phyloP scores from a whole-genome alignment of 768 basidiomycete genomes.

The Sporobolomyces pararoseus region DNA sequence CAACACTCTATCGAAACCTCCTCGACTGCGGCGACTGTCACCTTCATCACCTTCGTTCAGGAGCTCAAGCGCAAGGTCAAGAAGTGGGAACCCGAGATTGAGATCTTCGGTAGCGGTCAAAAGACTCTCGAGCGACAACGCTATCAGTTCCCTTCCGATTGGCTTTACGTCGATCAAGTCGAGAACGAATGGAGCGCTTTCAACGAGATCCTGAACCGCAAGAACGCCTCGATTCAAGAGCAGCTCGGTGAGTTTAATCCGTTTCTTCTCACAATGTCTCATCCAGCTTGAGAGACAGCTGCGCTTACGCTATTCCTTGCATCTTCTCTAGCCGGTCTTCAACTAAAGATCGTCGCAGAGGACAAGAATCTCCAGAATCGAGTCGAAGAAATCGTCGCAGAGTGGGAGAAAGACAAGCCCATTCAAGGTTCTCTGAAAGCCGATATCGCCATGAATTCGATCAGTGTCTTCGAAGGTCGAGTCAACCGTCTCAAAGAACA shows the following conservation, averaged over 20 bases:
- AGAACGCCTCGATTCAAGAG: constrained; percentile 97
- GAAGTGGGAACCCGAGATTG: constrained; percentile 94
- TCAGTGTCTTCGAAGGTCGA: constrained; percentile 90
- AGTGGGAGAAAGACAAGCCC: constrained; percentile 95
- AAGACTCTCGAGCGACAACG: constrained; percentile 95
- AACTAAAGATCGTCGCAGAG: constrained; percentile 98
- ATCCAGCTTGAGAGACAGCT: no score
- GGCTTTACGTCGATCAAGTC: constrained; percentile 97
- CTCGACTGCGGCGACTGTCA: constrained; percentile 95
- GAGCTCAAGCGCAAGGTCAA: constrained; percentile 96
- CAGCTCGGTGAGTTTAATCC: constrained; percentile 68
- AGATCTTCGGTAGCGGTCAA: constrained; percentile 88
- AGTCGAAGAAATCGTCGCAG: constrained; percentile 79
- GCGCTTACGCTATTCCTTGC: not conserved
- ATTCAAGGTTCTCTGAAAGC: constrained; percentile 95
- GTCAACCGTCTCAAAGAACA: constrained; percentile 85
- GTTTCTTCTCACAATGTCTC: no score
- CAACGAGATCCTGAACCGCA: constrained; percentile 93
- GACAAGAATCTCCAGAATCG: constrained; percentile 97
- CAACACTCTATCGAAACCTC: constrained; percentile 89
- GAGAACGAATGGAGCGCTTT: constrained; percentile 98
- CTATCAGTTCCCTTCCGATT: constrained; percentile 94
- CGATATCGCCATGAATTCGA: constrained; percentile 91
- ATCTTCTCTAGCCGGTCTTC: constrained; percentile 70
- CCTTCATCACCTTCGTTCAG: constrained; percentile 98